A percentile compares a stretch with the other conserved stretches of the same genome.
These are phyloP conservation scores for Decorospora gaudefroyi DNA, from an alignment of 2,329 filamentous ascomycete species.

Conservation along the genomic window DNA sequence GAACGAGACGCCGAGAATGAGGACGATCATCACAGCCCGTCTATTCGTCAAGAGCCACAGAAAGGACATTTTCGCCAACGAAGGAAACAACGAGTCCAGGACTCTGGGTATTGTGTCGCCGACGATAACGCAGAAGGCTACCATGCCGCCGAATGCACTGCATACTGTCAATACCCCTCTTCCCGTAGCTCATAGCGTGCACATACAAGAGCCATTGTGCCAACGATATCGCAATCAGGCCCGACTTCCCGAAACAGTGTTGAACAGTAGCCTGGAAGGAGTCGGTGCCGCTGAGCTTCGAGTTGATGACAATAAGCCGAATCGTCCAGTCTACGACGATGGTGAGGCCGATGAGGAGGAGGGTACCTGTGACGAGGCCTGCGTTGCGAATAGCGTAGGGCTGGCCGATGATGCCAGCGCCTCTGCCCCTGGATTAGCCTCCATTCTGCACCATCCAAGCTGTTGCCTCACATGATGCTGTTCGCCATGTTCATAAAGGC, in stretches of 20 bases:
- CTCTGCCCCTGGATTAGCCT: slow-evolving; percentile 46
- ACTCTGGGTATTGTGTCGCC: slow-evolving; percentile 96
- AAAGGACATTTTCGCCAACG: slow-evolving; percentile 71
- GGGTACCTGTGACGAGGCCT: slow-evolving; percentile 76
- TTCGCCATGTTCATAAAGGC: slow-evolving; percentile 99
- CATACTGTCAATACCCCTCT: slow-evolving; percentile 25
- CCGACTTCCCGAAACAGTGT: slow-evolving; percentile 87
- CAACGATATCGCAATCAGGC: slow-evolving; percentile 84
- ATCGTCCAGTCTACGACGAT: slow-evolving; percentile 96
- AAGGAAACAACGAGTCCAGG: slow-evolving; percentile 78
- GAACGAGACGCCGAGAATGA: slow-evolving; percentile 83
- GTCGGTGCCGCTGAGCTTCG: slow-evolving; percentile 89
- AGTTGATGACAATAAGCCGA: slow-evolving; percentile 93
- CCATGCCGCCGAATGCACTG: slow-evolving; percentile 93
- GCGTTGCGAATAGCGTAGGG: slow-evolving; percentile 96
- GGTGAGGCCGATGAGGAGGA: slow-evolving; percentile 79
- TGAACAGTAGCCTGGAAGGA: slow-evolving; percentile 96
- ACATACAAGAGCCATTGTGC: slow-evolving; percentile 90
- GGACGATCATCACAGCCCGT: slow-evolving; percentile 82
- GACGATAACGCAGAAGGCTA: slow-evolving; percentile 96
- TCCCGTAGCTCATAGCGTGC: neutral
- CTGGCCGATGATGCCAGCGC: slow-evolving; percentile 73
- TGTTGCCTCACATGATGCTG: slow-evolving; percentile 72
- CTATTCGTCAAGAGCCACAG: slow-evolving; percentile 82
- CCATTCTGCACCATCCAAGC: neutral